Base-by-base conservation (phyloP, 2,329 filamentous ascomycete species). In the Aspergillus hiratsukae region DNA sequence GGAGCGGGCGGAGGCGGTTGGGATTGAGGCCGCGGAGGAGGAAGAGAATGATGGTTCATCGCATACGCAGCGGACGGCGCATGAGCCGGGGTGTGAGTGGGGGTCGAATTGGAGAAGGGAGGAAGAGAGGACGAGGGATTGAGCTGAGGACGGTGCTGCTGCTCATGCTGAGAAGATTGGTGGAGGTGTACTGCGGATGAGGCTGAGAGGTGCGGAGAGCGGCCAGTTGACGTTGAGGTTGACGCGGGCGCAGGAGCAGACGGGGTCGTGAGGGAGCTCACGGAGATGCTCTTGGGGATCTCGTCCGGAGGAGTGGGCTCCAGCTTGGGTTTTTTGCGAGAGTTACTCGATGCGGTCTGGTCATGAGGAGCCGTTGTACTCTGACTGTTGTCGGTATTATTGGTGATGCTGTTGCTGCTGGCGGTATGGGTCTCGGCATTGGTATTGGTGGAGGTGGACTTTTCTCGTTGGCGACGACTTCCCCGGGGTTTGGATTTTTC, bases 291-390 rank as follows among this genome's bases (percentile, higher is more conserved):
- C 55, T 58, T 62, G 60, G 53, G 64, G 21, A 51, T 56, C 45
- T 57, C 49, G 35, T 58, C 51, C 28, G 59, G 54, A 51, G 60
- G 40, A 57, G 64, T 49, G 58, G 55, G 51, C 64, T 78, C 76
- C 51, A 76, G 63, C 66, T 77, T 78, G 48, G 70, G 69, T 61
- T 76, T 77, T 66, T 78, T 85, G 63, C 82, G 80, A 57, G 79
- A 61, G 31, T 66, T 60, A 19, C 58, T 60, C 17, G 60, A 52
- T 14, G 27, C 27, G 9, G 37, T 14, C 14, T 46, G 21, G 14
- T 48, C 31, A 37, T 17, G 14, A 5, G 31, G 31, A 17, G 31
- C 31, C 14, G 31, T 37, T 7, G 31, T 37, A 37, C 31, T 37
- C 31, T 6, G 14, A 14, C 7, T 17, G 31, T 37, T 48, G 41